Base-by-base conservation (phyloP, 1,284 basidiomycete genomes). In the Heterobasidion occidentale region DNA sequence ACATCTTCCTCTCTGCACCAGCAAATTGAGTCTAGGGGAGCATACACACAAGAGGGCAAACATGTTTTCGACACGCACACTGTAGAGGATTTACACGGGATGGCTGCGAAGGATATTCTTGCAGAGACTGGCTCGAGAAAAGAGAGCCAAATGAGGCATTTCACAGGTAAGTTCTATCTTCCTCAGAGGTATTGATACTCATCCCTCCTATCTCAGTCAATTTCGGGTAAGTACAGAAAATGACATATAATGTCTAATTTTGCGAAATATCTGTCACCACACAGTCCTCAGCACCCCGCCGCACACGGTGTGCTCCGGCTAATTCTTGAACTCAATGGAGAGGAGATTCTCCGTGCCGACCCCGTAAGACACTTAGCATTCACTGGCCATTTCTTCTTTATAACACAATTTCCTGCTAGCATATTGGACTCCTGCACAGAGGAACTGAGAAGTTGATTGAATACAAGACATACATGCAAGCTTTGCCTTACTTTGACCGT, bases 401-500 rank as follows among this genome's bases (percentile, higher is more conserved):
- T 35, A 60, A 42, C 59, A 56, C 42, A 27, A n/a, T 44, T 42
- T 20, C 54, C 46, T 57, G 62, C 63, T 27, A 94, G 90, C 96
- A 99, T 68, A 88, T 99, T 66, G 97, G 96, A 60, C 81, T 99
- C 46, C 81, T 99, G 59, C 96, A 99, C 74, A 87, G 97, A 66
- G 96, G 95, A 44, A 99, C 96, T 17, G 96, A 99, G 72, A 99
- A 99, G 75, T 81, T 99, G 56, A 99, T 98, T 67, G 96, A 99
- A 75, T 98, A 96, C 83, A 99, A 99, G 79, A 98, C 90, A 9
- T 99, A 98, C 72, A 93, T 88, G 14, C 97, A 98, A 77, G 96
- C 96, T 2, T 77, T 98, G n/a, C 97, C 96, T 2, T 98, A 99
- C 77, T 99, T 99, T 72, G 96, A 99, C 74, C 93, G 96, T 68